Percentiles rank a stretch among this genome's conserved stretches.
phyloP scores from a whole-genome alignment of 75 land plant genomes.

The Larix kaempferi region DNA sequence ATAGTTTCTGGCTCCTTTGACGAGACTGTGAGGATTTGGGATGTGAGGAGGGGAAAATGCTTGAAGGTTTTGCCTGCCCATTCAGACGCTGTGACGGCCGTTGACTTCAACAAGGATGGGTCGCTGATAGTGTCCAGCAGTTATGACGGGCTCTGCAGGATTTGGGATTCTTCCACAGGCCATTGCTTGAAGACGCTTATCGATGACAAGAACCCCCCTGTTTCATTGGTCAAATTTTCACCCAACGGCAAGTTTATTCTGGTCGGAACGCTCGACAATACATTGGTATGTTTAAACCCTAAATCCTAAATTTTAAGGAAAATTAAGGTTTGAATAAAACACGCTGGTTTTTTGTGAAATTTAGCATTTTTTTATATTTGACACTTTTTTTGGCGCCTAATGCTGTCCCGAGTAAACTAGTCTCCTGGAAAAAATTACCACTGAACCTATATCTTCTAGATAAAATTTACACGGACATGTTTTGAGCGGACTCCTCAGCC shows the following conservation, averaged over 20 bases:
- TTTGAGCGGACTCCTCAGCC: too few relatives aligned
- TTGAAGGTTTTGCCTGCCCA: constrained; percentile 51
- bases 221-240: constrained; percentile 82
- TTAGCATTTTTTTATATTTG: too few relatives aligned
- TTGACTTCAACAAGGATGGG: constrained; percentile 56
- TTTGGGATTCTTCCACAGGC: constrained; percentile 74
- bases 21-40: constrained; percentile 80
- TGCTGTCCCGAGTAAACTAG: too few relatives aligned
- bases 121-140: constrained; percentile 68
- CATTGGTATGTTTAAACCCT: constrained; percentile 31
- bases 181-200: constrained; percentile 72
- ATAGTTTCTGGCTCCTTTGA: constrained; percentile 90
- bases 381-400: too few relatives aligned
- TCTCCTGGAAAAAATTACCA: too few relatives aligned
- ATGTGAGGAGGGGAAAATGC: constrained; percentile 62
- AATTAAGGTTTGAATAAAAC: too few relatives aligned
- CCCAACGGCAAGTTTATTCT: constrained; percentile 84
- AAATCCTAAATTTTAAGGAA: too few relatives aligned
- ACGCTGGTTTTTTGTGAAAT: too few relatives aligned
- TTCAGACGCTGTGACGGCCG: constrained; percentile 72
- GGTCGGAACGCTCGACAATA: constrained; percentile 59
- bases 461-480: too few relatives aligned
- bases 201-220: constrained; percentile 79
- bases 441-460: too few relatives aligned
- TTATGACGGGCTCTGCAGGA: constrained; percentile 63